Evolutionary conservation across 2,329 filamentous ascomycete genomes (phyloP).

Genomic region (Pestalotiopsis sp.): DNA sequence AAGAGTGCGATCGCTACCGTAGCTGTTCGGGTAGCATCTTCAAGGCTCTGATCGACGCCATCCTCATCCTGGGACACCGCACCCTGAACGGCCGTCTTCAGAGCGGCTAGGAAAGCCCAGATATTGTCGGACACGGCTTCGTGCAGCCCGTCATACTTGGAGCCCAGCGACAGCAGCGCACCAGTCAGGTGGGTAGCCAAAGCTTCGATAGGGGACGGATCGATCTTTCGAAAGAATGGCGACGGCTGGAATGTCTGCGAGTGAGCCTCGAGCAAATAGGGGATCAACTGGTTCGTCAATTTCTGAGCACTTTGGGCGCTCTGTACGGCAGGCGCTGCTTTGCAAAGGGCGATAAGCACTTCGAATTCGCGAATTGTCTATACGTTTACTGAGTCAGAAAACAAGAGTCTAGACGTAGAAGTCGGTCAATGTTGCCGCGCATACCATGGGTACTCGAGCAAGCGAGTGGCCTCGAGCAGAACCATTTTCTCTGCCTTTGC

Average conservation of each 20-base stretch:
- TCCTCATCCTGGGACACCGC: constrained; percentile 57
- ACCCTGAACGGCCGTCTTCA: constrained; percentile 62
- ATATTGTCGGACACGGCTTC: constrained; percentile 68
- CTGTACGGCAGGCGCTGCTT: constrained; percentile 77
- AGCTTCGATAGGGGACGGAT: constrained; percentile 87
- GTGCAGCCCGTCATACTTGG: constrained; percentile 70
- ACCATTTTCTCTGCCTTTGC: constrained; percentile 51
- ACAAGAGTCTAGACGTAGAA: not conserved
- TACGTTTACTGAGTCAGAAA: not conserved
- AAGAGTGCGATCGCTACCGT: constrained; percentile 84
- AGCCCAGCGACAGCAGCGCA: constrained; percentile 80
- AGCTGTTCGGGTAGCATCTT: constrained; percentile 70
- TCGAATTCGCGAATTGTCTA: constrained; percentile 90
- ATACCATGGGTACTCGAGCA: constrained; percentile 64
- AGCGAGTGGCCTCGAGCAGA: constrained; percentile 46
- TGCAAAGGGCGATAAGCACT: constrained; percentile 87
- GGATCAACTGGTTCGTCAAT: constrained; percentile 76
- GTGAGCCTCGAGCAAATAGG: constrained; percentile 86
- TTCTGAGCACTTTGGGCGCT: constrained; percentile 74
- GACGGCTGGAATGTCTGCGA: constrained; percentile 77
- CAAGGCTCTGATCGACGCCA: constrained; percentile 61
- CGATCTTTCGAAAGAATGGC: constrained; percentile 79
- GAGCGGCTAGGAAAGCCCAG: constrained; percentile 73
- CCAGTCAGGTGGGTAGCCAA: constrained; percentile 78
- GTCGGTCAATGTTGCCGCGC: not conserved